Evolutionary conservation across 371 early-diverging fungal genomes (phyloP).

Genomic region (Mortierella sp.): DNA sequence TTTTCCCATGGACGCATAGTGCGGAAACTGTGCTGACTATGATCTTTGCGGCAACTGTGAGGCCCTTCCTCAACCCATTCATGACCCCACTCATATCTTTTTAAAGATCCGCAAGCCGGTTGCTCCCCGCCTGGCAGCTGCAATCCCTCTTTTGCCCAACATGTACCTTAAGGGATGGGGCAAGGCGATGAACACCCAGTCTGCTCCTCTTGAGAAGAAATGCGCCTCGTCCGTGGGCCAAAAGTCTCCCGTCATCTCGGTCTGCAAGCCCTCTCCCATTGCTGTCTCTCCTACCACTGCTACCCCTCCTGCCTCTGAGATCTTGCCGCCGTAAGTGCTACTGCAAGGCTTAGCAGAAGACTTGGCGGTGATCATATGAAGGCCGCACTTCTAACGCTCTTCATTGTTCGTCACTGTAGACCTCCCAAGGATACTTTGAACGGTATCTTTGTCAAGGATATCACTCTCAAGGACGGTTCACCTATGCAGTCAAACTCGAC

Average conservation of each 20-base stretch:
- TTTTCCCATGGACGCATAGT: conserved; percentile 56
- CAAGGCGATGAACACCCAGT: conserved; percentile 24
- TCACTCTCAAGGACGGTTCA: conserved; percentile 77
- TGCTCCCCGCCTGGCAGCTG: conserved; percentile 15
- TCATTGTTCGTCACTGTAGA: neutral
- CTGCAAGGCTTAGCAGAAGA: neutral
- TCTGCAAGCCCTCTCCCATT: neutral
- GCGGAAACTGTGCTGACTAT: conserved; percentile 71
- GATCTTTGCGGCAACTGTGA: conserved; percentile 75
- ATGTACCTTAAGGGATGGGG: conserved; percentile 56
- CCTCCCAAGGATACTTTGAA: conserved; percentile 13
- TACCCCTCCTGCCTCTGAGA: neutral
- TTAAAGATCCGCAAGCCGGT: conserved; percentile 65
- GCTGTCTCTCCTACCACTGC: neutral
- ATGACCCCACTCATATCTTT: conserved; percentile 66
- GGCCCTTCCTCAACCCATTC: conserved; percentile 56
- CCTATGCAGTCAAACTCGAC: conserved; percentile 54
- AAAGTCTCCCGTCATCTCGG: neutral
- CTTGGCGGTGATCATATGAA: neutral
- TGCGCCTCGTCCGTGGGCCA: conserved; percentile 15
- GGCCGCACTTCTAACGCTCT: neutral
- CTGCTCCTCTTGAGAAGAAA: conserved; percentile 21
- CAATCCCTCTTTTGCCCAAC: conserved; percentile 42
- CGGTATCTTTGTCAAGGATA: conserved; percentile 73
- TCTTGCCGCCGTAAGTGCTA: neutral